Base-by-base conservation (phyloP, 192 early-diverging fungal species). In the Coemansia sp. region DNA sequence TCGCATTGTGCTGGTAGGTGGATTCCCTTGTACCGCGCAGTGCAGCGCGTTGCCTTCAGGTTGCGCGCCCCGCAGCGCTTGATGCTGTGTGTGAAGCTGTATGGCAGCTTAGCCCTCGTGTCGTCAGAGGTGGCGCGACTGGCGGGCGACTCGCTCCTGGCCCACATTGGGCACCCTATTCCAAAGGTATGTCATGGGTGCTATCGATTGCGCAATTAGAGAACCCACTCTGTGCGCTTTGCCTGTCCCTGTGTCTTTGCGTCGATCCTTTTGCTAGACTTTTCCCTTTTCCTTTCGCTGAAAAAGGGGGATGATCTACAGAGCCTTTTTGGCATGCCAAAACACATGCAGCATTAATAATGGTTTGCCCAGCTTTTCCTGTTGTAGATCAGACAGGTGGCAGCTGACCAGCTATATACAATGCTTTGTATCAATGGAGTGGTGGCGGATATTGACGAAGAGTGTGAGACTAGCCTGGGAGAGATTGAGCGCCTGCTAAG, bases 351-450 rank as follows among this genome's bases (percentile, higher is more conserved):
- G 23, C 31, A 8, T n/a, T 20, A 63, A 63, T 63, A 58, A 58
- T 23, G 10, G 37, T 41, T 28, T 65, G 52, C 48, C n/a, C 42
- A 61, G 13, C 60, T 57, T 28, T 53, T 61, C 34, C 11, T 55
- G 3, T 16, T 73, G 74, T 82, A 82, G 79, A 82, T 82, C 74
- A 61, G 79, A 59, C 79, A 82, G 28, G 35, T 61, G 57, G 79
- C 79, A 47, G 73, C 70, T 61, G 79, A 82, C 65, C 73, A 76
- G 36, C 61, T 76, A 47, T 82, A 67, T 52, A 68, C 64, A 13
- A 57, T 67, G 56, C 43, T 76, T 35, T 82, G 79, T 62, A 76
- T 82, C 5, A 72, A 82, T 56, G 73, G 70, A 52, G 68, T 66
- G n/a, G 45, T 50, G 9, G 67, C 56, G 12, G 63, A 38, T 37